Base-by-base conservation (phyloP, 768 basidiomycete species). In the Calocera cornea region DNA sequence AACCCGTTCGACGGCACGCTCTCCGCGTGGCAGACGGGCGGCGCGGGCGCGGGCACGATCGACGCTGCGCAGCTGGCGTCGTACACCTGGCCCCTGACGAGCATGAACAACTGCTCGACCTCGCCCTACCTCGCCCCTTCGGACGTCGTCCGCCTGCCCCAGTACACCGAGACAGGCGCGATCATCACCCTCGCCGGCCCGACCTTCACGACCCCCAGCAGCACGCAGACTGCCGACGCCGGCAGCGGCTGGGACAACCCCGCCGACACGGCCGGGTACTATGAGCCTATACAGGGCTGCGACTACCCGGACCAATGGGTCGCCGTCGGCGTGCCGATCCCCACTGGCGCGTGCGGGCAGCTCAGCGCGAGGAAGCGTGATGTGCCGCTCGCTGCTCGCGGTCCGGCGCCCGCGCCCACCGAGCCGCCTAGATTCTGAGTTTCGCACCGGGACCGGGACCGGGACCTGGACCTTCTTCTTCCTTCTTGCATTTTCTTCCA, bases 11-110 rank as follows among this genome's bases (percentile, higher is more conserved):
- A 81, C 73, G 84, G 84, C 33, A 79, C 76, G 34, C 84, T 85
- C 72, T 79, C 81, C 36, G 72, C 85, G 8, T 87, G 87, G 77
- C 87, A 88, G 72, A 90, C 89, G 7, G 89, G 89, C 72, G 85
- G 78, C 72, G 78, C 74, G 72, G 86, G 79, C 71, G 87, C 77
- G 66, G 81, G 77, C 66, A 82, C 76, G 68, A 82, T 81, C 72
- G 79, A 73, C 41, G 79, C 78, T 66, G 77, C 74, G 70, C 82
- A 70, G 69, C 74, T 78, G 16, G 73, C 79, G 1, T 72, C 74
- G 19, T 84, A 83, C 69, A 79, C 78, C 0, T 88, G 84, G 80
- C 86, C 86, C 1, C 84, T 84, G 36, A 71, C 81, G 1, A 78
- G 80, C 2, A 76, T 88, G 54, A 60, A 60, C 54, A 60, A 33